A percentile compares a stretch with the other conserved stretches of the same genome.
phyloP scores from a whole-genome alignment of 257 asterid genomes.

The Solanum bulbocastanum region DNA sequence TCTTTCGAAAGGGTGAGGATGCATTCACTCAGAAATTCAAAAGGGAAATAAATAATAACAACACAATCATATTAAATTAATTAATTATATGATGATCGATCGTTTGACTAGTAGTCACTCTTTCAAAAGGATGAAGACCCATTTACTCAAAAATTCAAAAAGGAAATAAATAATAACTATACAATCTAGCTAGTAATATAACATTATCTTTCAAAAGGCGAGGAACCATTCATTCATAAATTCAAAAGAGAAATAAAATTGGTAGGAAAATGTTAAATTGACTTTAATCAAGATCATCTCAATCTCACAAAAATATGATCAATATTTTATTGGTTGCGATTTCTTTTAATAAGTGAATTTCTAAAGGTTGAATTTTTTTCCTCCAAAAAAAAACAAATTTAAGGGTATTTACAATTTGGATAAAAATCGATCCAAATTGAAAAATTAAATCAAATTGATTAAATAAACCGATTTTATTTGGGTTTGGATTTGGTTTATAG shows the following conservation, averaged over 20 bases:
- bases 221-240: neutral
- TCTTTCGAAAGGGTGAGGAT: neutral
- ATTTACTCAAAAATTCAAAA: too few species aligned
- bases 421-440: too few species aligned
- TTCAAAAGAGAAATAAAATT: too few species aligned
- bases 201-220: neutral
- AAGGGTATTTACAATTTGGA: neutral
- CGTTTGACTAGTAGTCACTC: neutral
- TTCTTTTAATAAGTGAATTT: neutral
- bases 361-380: neutral
- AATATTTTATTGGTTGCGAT: neutral
- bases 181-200: too few species aligned
- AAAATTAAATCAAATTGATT: too few species aligned
- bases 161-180: too few species aligned
- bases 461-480: neutral
- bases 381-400: neutral
- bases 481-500: neutral
- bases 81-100: neutral
- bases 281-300: too few species aligned
- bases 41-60: too few species aligned
- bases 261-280: too few species aligned
- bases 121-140: neutral
- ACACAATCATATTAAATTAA: too few species aligned
- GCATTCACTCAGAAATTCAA: too few species aligned
- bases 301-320: neutral